phyloP scores from a whole-genome alignment of 495 filamentous ascomycete genomes.

The Penicillium mononematosum region DNA sequence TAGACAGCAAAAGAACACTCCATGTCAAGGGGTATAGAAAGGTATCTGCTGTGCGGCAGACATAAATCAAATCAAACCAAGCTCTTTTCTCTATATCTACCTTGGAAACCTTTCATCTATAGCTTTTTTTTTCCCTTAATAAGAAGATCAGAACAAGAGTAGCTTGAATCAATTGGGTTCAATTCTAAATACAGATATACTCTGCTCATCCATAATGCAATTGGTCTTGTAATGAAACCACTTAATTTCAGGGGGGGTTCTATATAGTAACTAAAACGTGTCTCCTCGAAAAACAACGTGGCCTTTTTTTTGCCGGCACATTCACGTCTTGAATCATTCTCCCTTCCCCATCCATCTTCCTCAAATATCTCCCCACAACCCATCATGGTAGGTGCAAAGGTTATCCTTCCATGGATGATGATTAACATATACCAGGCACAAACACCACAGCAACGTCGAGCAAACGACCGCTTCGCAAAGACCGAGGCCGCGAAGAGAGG shows the following conservation, averaged over 20 bases:
- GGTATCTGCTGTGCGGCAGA: not conserved
- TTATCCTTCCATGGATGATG: not conserved
- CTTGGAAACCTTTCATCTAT: not conserved
- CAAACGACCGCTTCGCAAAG: conserved; percentile 81
- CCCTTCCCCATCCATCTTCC: not conserved
- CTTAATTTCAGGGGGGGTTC: not conserved
- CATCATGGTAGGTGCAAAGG: conserved; percentile 1
- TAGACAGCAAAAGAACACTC: not conserved
- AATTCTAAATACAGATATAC: not conserved
- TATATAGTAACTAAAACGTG: not conserved
- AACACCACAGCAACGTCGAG: conserved; percentile 88
- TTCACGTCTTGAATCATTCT: not conserved
- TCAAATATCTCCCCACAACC: not conserved
- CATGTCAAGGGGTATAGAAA: not conserved
- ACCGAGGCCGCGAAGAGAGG: conserved; percentile 77
- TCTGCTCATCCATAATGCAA: not conserved
- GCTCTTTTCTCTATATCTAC: not conserved
- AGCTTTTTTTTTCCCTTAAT: not conserved
- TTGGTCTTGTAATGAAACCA: not conserved
- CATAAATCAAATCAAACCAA: not conserved
- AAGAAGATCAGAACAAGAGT: not conserved
- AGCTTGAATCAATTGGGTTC: not conserved
- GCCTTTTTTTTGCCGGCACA: conserved; percentile 18
- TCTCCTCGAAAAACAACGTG: conserved; percentile 11
- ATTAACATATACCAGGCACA: conserved; percentile 62